Conservation (phyloP, 129 eudicot species). For the Apium graveolens region DNA sequence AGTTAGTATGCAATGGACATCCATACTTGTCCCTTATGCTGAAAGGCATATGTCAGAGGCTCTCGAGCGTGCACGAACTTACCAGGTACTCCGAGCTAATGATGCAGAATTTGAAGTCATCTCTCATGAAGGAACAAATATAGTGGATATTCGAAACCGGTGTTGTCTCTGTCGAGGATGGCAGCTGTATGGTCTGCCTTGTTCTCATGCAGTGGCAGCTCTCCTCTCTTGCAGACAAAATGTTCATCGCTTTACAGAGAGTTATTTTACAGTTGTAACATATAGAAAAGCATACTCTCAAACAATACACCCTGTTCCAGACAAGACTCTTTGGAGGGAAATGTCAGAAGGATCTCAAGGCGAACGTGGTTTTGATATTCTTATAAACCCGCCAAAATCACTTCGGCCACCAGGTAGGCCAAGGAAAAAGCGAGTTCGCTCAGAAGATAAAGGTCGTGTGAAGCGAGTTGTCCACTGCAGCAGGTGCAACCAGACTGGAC, state of each 20-base stretch:
- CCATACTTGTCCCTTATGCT: constrained; percentile 59
- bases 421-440: constrained; percentile 50
- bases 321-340: constrained; percentile 61
- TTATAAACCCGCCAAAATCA: constrained; percentile 66
- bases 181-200: constrained; percentile 72
- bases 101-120: constrained; percentile 79
- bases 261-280: constrained; percentile 58
- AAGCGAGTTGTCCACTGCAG: constrained; percentile 79
- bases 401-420: constrained; percentile 57
- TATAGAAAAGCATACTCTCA: constrained; percentile 73
- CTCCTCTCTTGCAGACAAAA: constrained; percentile 77
- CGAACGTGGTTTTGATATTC: constrained; percentile 18
- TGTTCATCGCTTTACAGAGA: constrained; percentile 68
- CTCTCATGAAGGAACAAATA: constrained; percentile 60
- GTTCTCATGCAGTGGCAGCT: constrained; percentile 84
- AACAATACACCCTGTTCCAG: constrained; percentile 74
- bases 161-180: constrained; percentile 65
- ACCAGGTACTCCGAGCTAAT: constrained; percentile 64
- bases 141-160: constrained; percentile 66
- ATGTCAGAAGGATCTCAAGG: constrained; percentile 14
- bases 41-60: constrained; percentile 72
- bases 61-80: constrained; percentile 53
- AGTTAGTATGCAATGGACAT: constrained; percentile 67
- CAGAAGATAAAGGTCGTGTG: constrained; percentile 48
- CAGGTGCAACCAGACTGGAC: constrained; percentile 82